phyloP scores from a whole-genome alignment of 2,329 filamentous ascomycete genomes.

The Chrysoporthe deuterocubensis region DNA sequence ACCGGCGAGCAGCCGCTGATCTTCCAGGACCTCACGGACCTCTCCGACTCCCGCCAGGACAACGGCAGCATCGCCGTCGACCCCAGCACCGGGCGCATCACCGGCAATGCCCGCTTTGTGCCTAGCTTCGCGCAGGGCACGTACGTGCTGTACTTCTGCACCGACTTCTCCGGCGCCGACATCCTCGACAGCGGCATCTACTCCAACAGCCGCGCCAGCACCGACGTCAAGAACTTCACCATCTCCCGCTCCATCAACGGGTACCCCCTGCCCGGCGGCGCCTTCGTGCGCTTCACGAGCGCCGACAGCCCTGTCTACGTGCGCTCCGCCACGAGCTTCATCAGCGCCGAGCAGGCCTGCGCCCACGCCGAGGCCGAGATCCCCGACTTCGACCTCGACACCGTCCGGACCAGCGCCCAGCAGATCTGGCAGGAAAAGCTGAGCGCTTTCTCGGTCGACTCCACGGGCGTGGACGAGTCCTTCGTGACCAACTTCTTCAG shows the following conservation, averaged over 20 bases:
- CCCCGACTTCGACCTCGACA: constrained; percentile 67
- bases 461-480: constrained; percentile 54
- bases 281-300: constrained; percentile 64
- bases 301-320: constrained; percentile 58
- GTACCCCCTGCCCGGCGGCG: constrained; percentile 63
- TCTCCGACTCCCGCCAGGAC: constrained; percentile 62
- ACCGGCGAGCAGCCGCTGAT: constrained; percentile 59
- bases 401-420: constrained; percentile 55
- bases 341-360: constrained; percentile 69
- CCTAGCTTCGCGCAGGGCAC: constrained; percentile 68
- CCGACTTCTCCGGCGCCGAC: constrained; percentile 64
- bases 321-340: constrained; percentile 72
- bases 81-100: constrained; percentile 60
- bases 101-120: constrained; percentile 63
- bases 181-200: constrained; percentile 67
- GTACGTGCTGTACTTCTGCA: constrained; percentile 67
- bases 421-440: constrained; percentile 66
- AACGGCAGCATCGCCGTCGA: constrained; percentile 63
- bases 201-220: constrained; percentile 58
- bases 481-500: constrained; percentile 70
- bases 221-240: constrained; percentile 50
- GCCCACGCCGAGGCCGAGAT: constrained; percentile 70
- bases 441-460: constrained; percentile 58
- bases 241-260: constrained; percentile 55
- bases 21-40: constrained; percentile 67